Evolutionary conservation across 2,329 filamentous ascomycete species (phyloP), one percentile per base, ranked within the genome.

Genomic region (Harringtonia aguacate): DNA sequence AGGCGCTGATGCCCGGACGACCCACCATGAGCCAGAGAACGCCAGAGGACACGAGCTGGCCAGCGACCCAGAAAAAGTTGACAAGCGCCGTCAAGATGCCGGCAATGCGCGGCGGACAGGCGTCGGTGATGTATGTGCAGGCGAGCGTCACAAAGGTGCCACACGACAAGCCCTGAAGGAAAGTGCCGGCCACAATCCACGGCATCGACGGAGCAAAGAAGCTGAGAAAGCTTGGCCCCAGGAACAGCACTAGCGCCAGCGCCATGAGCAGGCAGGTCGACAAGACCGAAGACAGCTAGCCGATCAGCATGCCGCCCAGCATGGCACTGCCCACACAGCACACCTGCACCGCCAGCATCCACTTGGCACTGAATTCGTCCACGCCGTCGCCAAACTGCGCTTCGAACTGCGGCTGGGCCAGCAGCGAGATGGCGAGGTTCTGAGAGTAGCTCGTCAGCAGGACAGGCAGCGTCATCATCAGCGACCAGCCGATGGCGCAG

Each of bases 371-470:
- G 20, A 51, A 51, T 39, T 50, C 47, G 13, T 40, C 34, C 36
- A 36, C 38, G 6, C 41, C 38, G 9, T 47, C 35, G 2, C 58
- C 59, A 35, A 57, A 62, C 21, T 52, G 45, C 7, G 36, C 46
- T 29, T 54, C 45, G 34, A 55, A 57, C 22, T 55, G 50, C 3
- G 52, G 51, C 37, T 53, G 53, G 0, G 51, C 49, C 8, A 55
- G 47, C 15, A 55, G 50, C 10, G 52, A 54, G 1, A 54, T 48
- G 12, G 48, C 31, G 7, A 56, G 46, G 15, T 41, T 46, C 13
- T 51, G 53, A 5, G 52, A 45, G 37, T 53, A 56, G 13, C 52
- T 52, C 34, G 53, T 52, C 18, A 52, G 44, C 7, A 54, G 39
- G 13, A 54, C 48, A 2, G 49, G 45, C n/a, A 51, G 39, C n/a